Evolutionary conservation across 345 rosid genomes (phyloP), one percentile per base, ranked within the genome.

Genomic region (Sisymbrium irio): DNA sequence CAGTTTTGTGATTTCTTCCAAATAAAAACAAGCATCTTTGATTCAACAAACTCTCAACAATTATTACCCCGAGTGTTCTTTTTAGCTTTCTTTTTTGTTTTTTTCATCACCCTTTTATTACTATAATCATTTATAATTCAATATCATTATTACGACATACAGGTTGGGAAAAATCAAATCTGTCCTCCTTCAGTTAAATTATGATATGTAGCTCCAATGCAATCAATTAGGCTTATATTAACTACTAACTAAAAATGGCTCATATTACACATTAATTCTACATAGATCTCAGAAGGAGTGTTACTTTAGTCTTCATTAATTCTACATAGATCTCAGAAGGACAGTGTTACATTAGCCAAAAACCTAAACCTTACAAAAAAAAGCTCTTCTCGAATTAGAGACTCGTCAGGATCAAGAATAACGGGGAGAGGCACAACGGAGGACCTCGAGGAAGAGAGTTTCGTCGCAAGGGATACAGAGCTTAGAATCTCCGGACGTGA

Each of bases 391-490:
- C 8, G 32, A 51, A 14, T 32, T 0, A 58, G 15, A 75, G 62
- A 19, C 55, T 59, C 9, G 5, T 70, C 12, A 62, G 54, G 65
- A 44, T 64, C 33, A 68, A 17, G 59, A 69, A 6, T 33, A 42
- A 69, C 67, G 71, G 50, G 66, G 45, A 56, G 76, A 65, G 37
- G 75, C 67, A 3, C 85, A 82, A 6, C 86, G 86, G 33, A 91
- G 74, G 17, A 88, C 82, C 51, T 88, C 87, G 9, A 89, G 85
- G 42, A 94, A 94, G 28, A 85, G 75, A 77, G 47, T 75, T 76
- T 91, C 96, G 3, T 91, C 90, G 30, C 97, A 94, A 37, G 90
- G 87, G 58, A 89, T 89, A 75, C 93, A 84, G 59, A 89, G 87
- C 76, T 85, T 91, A n/a, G 95, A 83, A 32, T 71, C 76, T 39